Base-by-base conservation (phyloP, 225 moss, liverwort and hornwort species). In the Marchantia paleacea region DNA sequence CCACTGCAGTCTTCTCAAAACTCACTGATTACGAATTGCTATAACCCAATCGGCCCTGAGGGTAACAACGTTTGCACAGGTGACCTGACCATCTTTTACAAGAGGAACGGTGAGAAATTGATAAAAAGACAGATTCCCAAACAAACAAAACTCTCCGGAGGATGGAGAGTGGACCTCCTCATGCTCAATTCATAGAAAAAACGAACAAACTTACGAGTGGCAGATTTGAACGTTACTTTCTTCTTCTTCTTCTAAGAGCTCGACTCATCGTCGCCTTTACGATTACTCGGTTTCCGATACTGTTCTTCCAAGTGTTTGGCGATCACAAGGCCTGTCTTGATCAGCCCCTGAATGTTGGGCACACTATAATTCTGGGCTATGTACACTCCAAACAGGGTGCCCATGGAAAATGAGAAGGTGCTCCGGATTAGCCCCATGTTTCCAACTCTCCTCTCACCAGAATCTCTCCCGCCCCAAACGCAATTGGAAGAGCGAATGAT, bases 301-400 rank as follows among this genome's bases (percentile, higher is more conserved):
- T 91, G 92, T 83, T 89, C 91, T 81, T 95, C 95, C 71, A 91
- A 91, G 82, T 95, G 93, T 87, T 91, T 91, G 50, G 95, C 97
- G 69, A 94, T 87, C n/a, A 86, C 82, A 30, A 91, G 15, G 50
- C 95, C 95, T n/a, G 92, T 91, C 77, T 65, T 88, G 81, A 99
- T 48, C 20, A 99, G 83, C 18, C 87, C 81, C 62, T 87, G 91
- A 83, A 95, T 87, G 73, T 87, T 91, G 22, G 97, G 95, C 73
- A 99, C 87, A 54, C 86, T 93, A 60, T 95, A 95, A 81, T 99
- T 99, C 81, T 99, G 97, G 26, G 97, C 97, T 64, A 99, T 80
- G 70, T 95, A 94, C 64, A 95, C 85, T 69, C 97, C 93, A 52
- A 89, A 90, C 77, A 91, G 69, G 57, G 95, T 78, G 55, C 97